These are phyloP conservation scores for Sporothrix sp. DNA, from an alignment of 2,329 filamentous ascomycete species.

Conservation along the genomic window DNA sequence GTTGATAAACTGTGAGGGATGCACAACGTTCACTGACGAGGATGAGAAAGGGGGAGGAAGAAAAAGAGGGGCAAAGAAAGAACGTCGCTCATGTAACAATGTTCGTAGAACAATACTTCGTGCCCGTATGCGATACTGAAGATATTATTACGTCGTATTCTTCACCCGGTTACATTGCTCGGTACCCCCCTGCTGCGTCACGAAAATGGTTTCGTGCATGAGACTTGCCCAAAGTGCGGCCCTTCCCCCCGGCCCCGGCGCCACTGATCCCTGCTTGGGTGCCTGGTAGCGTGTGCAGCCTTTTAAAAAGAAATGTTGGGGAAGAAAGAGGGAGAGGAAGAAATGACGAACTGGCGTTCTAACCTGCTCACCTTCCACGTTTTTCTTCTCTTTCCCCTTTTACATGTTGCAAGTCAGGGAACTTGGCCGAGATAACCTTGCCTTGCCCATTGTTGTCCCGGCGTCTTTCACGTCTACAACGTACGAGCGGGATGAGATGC, in stretches of 20 bases:
- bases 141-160: background rate
- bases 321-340: background rate
- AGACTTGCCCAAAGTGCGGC: conserved; percentile 9
- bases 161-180: background rate
- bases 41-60: background rate
- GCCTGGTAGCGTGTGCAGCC: background rate
- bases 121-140: background rate
- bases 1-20: background rate
- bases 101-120: background rate
- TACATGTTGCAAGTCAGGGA: no score
- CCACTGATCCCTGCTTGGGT: background rate
- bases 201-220: conserved; percentile 12
- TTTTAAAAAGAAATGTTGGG: background rate
- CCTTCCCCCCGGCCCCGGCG: conserved; percentile 13
- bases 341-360: background rate
- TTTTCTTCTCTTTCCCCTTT: background rate
- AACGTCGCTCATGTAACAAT: background rate
- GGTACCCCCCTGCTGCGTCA: conserved; percentile 2
- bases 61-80: background rate
- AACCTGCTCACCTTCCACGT: no score
- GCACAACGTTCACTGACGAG: background rate
- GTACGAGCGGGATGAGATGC: no score
- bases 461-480: no score
- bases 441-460: no score
- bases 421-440: no score